Evolutionary conservation across 305 asterid species (phyloP), one percentile per base, ranked within the genome.

Genomic region (Lippia alba): DNA sequence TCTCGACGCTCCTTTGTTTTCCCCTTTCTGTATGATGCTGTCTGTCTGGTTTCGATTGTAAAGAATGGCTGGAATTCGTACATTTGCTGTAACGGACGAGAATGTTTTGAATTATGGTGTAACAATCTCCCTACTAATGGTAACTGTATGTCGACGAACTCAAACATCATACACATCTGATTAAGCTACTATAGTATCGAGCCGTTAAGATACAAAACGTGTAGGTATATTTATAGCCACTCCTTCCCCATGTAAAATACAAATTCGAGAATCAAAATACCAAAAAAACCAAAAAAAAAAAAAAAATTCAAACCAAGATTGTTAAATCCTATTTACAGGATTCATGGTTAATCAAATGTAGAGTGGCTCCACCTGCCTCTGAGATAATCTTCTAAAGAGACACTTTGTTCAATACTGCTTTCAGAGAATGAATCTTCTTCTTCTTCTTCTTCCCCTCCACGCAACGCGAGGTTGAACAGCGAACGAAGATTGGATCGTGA

Each of bases 31-130:
- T 24, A 24, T 24, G 30, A 36, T 4, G 9, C 8, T 36, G 41
- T 36, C 9, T 36, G 41, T 36, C 41, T 50, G 41, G 61, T 20
- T 12, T 63, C 11, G 17, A 50, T 20, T 63, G 68, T 57, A 48
- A 49, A 56, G 54, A 56, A 49, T 51, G 65, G 59, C 55, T 45
- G 64, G 51, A 18, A 49, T 46, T 64, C 58, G 48, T 50, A 19
- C 46, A 24, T 44, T 46, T 30, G 49, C 4, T 36, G 41, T 36
- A 36, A 36, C 41, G 41, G 41, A 36, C 9, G 41, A 8, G 41
- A 36, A 4, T 36, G 9, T 36, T 36, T 36, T 36, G 41, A 5
- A 24, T 8, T 36, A 7, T 36, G 41, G 9, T 24, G 30, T 24
- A 24, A 24, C 30, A 24, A n/a, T n/a, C 30, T 24, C 30, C 30